These are phyloP conservation scores for Tetrapisispora iriomotensis DNA, from an alignment of 805 yeast genomes.

Conservation along the genomic window DNA sequence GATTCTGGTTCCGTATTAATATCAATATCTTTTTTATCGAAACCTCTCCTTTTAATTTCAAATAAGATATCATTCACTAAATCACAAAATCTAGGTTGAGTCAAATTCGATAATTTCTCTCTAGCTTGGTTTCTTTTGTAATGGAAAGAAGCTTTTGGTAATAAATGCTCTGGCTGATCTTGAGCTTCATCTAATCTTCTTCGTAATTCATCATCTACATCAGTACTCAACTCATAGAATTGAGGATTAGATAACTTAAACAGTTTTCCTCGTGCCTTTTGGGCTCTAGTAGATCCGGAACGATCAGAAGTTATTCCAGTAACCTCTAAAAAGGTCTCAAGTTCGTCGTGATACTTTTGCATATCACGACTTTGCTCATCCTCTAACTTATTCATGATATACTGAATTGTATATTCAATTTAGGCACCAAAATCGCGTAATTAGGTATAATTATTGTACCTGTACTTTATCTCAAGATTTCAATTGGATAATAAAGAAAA, in stretches of 20 bases:
- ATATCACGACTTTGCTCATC: constrained; percentile 17
- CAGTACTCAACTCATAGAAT: constrained; percentile 83
- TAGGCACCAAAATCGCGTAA: too few relatives aligned
- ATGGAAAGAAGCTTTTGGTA: constrained; percentile 68
- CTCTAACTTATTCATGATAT: too few relatives aligned
- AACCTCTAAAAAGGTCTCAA: constrained; percentile 22
- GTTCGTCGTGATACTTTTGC: constrained; percentile 18
- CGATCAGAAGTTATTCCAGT: constrained; percentile 23
- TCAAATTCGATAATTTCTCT: constrained; percentile 76
- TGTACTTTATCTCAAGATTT: too few relatives aligned
- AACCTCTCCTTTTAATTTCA: constrained; percentile 73
- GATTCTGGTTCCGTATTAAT: background rate
- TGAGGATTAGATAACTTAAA: constrained; percentile 72
- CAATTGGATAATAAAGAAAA: too few relatives aligned
- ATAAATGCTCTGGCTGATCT: constrained; percentile 51
- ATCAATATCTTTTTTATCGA: too few relatives aligned
- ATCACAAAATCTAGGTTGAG: constrained; percentile 75
- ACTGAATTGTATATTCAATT: too few relatives aligned
- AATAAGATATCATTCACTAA: constrained; percentile 79
- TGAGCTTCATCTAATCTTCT: constrained; percentile 60
- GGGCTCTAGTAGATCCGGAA: constrained; percentile 43
- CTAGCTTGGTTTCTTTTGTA: constrained; percentile 94
- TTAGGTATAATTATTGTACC: too few relatives aligned
- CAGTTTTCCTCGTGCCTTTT: constrained; percentile 77
- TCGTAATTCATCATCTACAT: constrained; percentile 84